Evolutionary conservation across 192 early-diverging fungal species (phyloP), one percentile per base, ranked within the genome.

Genomic region (Podila horticola): DNA sequence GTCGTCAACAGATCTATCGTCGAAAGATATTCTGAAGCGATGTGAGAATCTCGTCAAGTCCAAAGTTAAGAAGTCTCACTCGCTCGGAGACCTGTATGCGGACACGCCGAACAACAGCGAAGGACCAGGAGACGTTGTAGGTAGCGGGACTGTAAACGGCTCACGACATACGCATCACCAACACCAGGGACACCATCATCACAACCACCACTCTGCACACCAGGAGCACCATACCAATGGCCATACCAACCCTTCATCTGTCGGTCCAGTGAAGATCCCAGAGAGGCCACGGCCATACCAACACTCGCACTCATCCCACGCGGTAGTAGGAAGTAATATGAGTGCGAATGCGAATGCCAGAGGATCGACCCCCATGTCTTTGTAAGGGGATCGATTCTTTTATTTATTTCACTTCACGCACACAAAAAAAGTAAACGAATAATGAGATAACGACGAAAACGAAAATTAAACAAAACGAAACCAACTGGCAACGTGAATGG

Each of bases 21-120:
- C 87, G 19, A 83, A 85, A 66, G 85, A 88, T 66, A 86, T 90
- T 62, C 63, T 90, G 48, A 88, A 87, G 65, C 72, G 84, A 24
- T 90, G 87, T 69, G 87, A 88, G 69, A 84, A 84, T 29, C 66
- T 86, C 9, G 84, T 90, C 52, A 33, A 57, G 8, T 81, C 77
- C 24, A 84, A 85, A 36, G 66, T 83, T 57, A 86, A 84, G 66
- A 85, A 84, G 58, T 75, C 82, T 0, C 84, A 84, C 61, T 84
- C 85, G 0, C 26, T 81, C 13, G 77, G 77, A 1, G 77, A 81
- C 58, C 71, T 81, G 13, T 73, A 81, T 41, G 71, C 61, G 1
- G 77, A 81, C 22, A 48, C 31, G 10, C 60, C 41, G 13, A 50
- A 24, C 64, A 65, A 65, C 64, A 58, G 45, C 11, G 48, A 65